phyloP scores from a whole-genome alignment of 331 rosid species.

The Quercus lobata region DNA sequence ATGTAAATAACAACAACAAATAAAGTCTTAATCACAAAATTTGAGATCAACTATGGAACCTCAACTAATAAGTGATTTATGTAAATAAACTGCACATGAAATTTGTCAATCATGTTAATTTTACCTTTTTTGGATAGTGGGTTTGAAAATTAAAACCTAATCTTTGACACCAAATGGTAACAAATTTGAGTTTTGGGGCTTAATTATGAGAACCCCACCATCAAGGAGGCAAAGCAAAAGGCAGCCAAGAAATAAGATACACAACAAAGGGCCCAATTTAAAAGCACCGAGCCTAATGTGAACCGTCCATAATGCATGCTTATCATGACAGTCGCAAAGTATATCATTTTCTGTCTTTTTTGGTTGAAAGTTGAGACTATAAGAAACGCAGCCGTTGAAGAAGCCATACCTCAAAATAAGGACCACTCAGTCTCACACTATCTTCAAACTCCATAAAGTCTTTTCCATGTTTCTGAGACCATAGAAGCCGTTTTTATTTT shows the following conservation, averaged over 20 bases:
- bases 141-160: background rate
- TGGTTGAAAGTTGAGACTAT: background rate
- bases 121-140: too few species aligned
- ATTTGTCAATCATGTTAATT: too few species aligned
- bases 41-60: too few species aligned
- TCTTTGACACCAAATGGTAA: background rate
- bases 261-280: background rate
- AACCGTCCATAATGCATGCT: background rate
- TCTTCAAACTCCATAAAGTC: background rate
- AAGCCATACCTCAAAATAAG: background rate
- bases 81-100: too few species aligned
- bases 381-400: background rate
- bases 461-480: background rate
- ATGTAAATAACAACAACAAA: too few species aligned
- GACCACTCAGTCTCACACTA: background rate
- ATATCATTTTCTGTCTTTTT: background rate
- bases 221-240: too few species aligned
- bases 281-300: background rate
- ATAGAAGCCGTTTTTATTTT: background rate
- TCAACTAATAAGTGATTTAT: too few species aligned
- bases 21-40: rapidly evolving
- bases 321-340: background rate
- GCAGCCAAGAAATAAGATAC: background rate
- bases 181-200: background rate
- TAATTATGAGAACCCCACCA: background rate